Conservation (phyloP, 176 grass and related monocot genomes). For the Aechmea fasciata region DNA sequence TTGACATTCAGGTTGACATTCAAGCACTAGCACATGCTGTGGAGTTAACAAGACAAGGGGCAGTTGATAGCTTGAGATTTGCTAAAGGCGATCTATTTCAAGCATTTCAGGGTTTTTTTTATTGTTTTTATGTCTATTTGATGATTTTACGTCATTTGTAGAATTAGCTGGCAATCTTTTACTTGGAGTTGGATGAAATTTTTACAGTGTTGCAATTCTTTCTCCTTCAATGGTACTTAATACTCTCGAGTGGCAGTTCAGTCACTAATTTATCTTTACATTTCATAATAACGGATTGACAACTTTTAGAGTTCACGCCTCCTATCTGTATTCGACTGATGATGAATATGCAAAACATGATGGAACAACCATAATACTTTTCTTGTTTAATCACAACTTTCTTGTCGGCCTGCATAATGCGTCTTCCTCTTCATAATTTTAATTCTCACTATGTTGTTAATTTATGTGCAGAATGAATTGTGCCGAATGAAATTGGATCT, state of each 20-base stretch:
- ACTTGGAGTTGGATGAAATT: not conserved
- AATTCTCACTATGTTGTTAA: not conserved
- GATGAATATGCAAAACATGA: not conserved
- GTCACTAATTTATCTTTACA: too few species aligned
- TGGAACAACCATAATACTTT: not conserved
- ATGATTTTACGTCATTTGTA: not conserved
- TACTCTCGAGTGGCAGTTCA: too few species aligned
- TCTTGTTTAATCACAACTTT: not conserved
- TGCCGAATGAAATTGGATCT: slow-evolving; percentile 94
- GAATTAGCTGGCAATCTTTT: not conserved
- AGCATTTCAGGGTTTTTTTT: slow-evolving; percentile 75
- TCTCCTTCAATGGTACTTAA: too few species aligned
- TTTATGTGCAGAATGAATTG: slow-evolving; percentile 66
- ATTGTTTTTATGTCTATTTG: slow-evolving; percentile 4
- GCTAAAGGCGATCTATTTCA: slow-evolving; percentile 90
- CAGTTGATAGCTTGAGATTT: slow-evolving; percentile 95
- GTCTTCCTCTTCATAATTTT: too few species aligned
- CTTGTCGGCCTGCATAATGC: too few species aligned
- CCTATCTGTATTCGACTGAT: not conserved
- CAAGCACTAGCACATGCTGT: slow-evolving; percentile 96
- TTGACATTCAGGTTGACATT: slow-evolving; percentile 74
- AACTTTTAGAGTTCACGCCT: too few species aligned
- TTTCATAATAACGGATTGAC: too few species aligned
- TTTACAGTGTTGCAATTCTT: not conserved
- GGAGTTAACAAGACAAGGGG: slow-evolving; percentile 91